Evolutionary conservation across 1,139 yeast species (phyloP).

Genomic region (Suhomyces kunorum): DNA sequence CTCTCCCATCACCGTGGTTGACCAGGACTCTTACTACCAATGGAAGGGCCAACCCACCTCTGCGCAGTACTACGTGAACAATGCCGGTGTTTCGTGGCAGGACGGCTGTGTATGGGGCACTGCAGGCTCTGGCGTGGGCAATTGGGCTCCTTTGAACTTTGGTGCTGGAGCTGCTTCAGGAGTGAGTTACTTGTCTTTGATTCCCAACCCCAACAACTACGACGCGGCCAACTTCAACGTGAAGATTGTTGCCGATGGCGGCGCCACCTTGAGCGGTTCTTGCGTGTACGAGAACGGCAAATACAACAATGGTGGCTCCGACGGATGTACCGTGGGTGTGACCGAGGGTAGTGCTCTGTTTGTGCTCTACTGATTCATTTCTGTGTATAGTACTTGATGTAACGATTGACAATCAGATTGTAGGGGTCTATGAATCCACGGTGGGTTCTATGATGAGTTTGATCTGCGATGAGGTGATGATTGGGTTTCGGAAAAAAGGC

Average conservation of each 20-base stretch:
- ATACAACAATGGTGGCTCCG: slow-evolving; percentile 66
- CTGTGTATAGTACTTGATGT: slow-evolving; percentile 1
- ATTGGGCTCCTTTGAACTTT: slow-evolving; percentile 96
- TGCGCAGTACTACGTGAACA: slow-evolving; percentile 94
- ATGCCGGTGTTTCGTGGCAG: slow-evolving; percentile 86
- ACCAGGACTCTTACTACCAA: slow-evolving; percentile 70
- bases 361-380: slow-evolving; percentile 48
- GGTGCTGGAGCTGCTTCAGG: slow-evolving; percentile 90
- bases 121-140: slow-evolving; percentile 78
- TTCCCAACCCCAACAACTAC: slow-evolving; percentile 91
- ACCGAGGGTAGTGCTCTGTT: slow-evolving; percentile 77
- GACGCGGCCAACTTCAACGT: slow-evolving; percentile 80
- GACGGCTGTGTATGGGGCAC: slow-evolving; percentile 96
- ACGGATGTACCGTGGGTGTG: slow-evolving; percentile 94
- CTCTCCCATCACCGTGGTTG: slow-evolving; percentile 74
- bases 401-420: slow-evolving; percentile 2
- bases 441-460: no score
- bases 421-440: no score
- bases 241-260: slow-evolving; percentile 68
- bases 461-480: no score
- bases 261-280: slow-evolving; percentile 65
- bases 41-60: slow-evolving; percentile 88
- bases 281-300: slow-evolving; percentile 80
- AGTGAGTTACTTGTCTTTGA: slow-evolving; percentile 80
- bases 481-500: no score